phyloP scores from a whole-genome alignment of 83 land plant genomes.

The Thuja plicata region DNA sequence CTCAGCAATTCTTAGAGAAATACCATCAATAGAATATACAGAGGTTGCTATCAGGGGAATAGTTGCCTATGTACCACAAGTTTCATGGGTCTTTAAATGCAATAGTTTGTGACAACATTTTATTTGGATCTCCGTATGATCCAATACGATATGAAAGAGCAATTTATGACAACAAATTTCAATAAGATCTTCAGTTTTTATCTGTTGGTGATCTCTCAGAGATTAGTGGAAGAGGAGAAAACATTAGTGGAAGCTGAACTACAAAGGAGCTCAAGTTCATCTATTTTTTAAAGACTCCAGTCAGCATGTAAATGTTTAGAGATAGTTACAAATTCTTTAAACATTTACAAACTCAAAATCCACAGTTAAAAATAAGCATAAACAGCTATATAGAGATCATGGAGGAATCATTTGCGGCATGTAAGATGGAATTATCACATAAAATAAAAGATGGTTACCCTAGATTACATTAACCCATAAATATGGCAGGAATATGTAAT shows the following conservation, averaged over 20 bases:
- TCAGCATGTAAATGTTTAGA: too few species aligned
- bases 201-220: conserved; percentile 95
- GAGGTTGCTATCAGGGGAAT: conserved; percentile 69
- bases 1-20: conserved; percentile 97
- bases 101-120: conserved; percentile 93
- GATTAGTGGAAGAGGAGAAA: conserved; percentile 98
- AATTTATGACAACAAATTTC: conserved; percentile 68
- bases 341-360: too few species aligned
- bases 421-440: too few species aligned
- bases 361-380: too few species aligned
- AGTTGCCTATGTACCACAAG: conserved; percentile 96
- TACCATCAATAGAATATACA: conserved; percentile 49
- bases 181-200: conserved; percentile 81
- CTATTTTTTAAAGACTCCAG: too few species aligned
- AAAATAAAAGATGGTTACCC: too few species aligned
- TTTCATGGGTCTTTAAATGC: conserved; percentile 99
- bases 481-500: too few species aligned
- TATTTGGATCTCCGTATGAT: conserved; percentile 84
- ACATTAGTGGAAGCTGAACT: conserved; percentile 99
- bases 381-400: too few species aligned
- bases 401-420: too few species aligned
- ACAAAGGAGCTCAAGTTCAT: too few species aligned
- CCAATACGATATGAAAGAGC: conserved; percentile 65
- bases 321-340: too few species aligned
- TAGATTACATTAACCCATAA: too few species aligned